Evolutionary conservation across 768 basidiomycete genomes (phyloP), one percentile per base, ranked within the genome.

Genomic region (Cubamyces sp.): DNA sequence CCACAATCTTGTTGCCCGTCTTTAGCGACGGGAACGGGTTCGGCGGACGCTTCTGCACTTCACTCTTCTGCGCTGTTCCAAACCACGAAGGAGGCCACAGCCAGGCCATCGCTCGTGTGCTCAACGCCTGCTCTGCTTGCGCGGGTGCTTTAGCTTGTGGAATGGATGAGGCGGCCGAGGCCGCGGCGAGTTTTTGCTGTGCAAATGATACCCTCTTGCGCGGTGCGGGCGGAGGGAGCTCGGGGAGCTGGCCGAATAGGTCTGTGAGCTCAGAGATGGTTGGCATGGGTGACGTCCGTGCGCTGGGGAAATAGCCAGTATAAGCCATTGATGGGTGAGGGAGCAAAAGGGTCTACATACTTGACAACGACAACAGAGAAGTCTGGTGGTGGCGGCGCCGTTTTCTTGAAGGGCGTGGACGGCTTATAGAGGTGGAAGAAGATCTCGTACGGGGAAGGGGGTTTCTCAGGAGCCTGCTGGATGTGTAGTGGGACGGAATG

Each of bases 351-450:
- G 48, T 18, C 14, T 14, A 25, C 48, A 26, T 49, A 96, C 95
- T 96, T 86, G 59, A 98, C 81, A 2, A 96, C 90, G 1, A 92
- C 91, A 19, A 97, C 76, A 53, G 87, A 82, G 74, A 94, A 98
- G 74, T 97, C 94, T 2, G 96, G 94, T 1, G 82, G 79, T 6
- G 88, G 86, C 5, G 90, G 91, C 1, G 83, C 76, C 0, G 86
- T 89, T 76, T 88, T 93, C 71, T 85, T 88, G 77, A 87, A 96
- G 8, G 90, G 81, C 0, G 93, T 92, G 7, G 86, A 87, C 2
- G 96, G 96, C 70, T 96, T 97, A 78, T 96, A 96, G 4, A 94
- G 79, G 69, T 97, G 90, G 74, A 82, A 98, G 76, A 97, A 98
- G 3, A 93, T 82, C 53, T 83, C 78, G 72, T 96, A 98, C 0